A percentile compares a stretch with the other conserved stretches of the same genome.
Evolutionary conservation across 1,284 basidiomycete genomes (phyloP).

Genomic region (Coniophora puteana): DNA sequence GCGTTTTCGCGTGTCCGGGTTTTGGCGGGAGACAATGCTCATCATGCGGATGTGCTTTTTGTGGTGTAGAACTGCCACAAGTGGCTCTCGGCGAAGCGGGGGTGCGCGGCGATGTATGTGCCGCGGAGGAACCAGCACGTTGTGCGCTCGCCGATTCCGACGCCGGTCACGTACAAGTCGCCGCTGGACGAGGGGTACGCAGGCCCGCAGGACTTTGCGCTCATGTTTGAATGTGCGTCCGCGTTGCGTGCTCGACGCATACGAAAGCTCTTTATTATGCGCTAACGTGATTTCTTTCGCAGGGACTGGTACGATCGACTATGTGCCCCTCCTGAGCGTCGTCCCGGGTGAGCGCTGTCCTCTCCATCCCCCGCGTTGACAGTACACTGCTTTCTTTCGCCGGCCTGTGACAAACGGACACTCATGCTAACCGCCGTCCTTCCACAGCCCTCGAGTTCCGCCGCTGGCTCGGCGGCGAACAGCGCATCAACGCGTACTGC

Average conservation of each 20-base stretch:
- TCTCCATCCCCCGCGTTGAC: background rate
- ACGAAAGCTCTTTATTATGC: slow-evolving; percentile 3
- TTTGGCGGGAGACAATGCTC: too few relatives aligned
- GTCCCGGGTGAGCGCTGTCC: slow-evolving; percentile 40
- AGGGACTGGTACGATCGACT: slow-evolving; percentile 74
- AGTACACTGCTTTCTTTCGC: too few relatives aligned
- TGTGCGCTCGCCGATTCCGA: slow-evolving; percentile 75
- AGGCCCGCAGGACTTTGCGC: slow-evolving; percentile 43
- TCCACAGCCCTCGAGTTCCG: slow-evolving; percentile 71
- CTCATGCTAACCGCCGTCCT: slow-evolving; percentile 13
- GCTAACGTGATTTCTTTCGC: background rate
- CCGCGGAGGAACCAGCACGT: slow-evolving; percentile 78
- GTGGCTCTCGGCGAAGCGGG: slow-evolving; percentile 76
- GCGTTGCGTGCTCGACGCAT: background rate
- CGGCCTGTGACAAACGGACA: too few relatives aligned
- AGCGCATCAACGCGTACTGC: slow-evolving; percentile 74
- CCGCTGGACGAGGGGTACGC: slow-evolving; percentile 29
- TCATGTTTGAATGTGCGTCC: slow-evolving; percentile 56
- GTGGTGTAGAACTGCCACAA: slow-evolving; percentile 74
- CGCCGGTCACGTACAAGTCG: slow-evolving; percentile 56
- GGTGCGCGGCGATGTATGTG: slow-evolving; percentile 74
- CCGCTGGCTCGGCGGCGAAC: slow-evolving; percentile 80
- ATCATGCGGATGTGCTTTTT: too few relatives aligned
- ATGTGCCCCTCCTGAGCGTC: slow-evolving; percentile 50
- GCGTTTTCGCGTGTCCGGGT: slow-evolving; percentile 8